These are phyloP conservation scores for Chlamydomonas sp. DNA, from an alignment of 139 green algal genomes.

Conservation along the genomic window DNA sequence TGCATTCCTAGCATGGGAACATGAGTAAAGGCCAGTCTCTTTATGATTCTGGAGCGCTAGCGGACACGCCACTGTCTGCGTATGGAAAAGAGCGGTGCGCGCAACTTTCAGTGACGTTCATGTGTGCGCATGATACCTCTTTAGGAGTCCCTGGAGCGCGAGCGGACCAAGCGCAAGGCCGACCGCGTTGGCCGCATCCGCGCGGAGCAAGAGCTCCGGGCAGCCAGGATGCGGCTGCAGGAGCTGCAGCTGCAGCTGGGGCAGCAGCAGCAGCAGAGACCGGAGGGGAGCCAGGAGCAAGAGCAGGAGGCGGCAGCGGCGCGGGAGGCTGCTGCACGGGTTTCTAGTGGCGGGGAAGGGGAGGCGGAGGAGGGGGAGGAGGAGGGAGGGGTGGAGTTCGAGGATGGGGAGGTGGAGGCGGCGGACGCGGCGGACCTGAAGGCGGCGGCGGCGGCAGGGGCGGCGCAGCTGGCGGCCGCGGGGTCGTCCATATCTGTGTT, in stretches of 20 bases:
- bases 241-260: conserved; percentile 1
- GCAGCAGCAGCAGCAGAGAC: neutral
- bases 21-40: too few relatives aligned
- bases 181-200: conserved; percentile 59
- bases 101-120: too few relatives aligned
- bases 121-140: too few relatives aligned
- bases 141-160: conserved; percentile 31
- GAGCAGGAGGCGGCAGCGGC: neutral
- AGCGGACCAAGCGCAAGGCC: conserved; percentile 36
- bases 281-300: neutral
- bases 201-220: conserved; percentile 54
- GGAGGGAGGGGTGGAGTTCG: neutral
- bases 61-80: too few relatives aligned
- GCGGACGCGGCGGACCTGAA: neutral
- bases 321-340: neutral
- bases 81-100: too few relatives aligned
- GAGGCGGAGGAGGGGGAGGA: neutral
- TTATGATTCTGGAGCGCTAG: too few relatives aligned
- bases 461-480: conserved; percentile 5
- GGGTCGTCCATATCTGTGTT: conserved; percentile 47
- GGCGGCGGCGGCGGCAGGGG: neutral
- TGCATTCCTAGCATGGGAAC: too few relatives aligned
- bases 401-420: neutral
- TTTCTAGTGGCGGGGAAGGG: neutral
- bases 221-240: conserved; percentile 25